phyloP scores from a whole-genome alignment of 163 green algal species.

The Coccomyxa subellipsoidea region DNA sequence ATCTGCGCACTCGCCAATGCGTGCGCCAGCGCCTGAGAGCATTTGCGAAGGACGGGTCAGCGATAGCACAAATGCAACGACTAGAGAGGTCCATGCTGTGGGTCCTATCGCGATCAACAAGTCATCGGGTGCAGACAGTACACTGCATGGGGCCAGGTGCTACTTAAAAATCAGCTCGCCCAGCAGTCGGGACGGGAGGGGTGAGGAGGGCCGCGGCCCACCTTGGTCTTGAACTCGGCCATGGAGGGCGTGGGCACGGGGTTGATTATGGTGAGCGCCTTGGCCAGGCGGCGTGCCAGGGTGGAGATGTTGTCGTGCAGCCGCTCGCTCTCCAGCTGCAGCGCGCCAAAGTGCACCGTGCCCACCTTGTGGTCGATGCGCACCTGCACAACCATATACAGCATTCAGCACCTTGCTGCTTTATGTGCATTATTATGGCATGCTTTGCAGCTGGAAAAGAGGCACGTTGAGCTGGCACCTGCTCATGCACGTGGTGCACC shows the following conservation, averaged over 20 bases:
- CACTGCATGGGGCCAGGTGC: no score
- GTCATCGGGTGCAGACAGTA: no score
- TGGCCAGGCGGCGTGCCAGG: slow-evolving; percentile 70
- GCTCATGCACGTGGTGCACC: no score
- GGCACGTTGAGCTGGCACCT: no score
- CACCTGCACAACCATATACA: slow-evolving; percentile 55
- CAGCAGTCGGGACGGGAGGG: no score
- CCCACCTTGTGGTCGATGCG: slow-evolving; percentile 88
- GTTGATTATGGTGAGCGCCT: slow-evolving; percentile 68
- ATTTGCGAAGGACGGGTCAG: no score
- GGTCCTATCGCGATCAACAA: no score
- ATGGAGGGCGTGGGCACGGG: slow-evolving; percentile 24
- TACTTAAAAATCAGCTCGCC: no score
- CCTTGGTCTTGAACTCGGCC: slow-evolving; percentile 21
- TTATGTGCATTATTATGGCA: no score
- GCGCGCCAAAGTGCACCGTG: slow-evolving; percentile 84
- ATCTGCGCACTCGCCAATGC: slow-evolving; percentile 47
- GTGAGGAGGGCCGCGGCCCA: neutral
- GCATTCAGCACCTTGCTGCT: no score
- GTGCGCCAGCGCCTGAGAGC: slow-evolving; percentile 28
- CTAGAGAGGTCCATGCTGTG: no score
- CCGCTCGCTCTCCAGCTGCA: slow-evolving; percentile 61
- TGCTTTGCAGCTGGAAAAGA: no score
- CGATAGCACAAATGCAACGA: neutral
- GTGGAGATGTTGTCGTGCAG: slow-evolving; percentile 60